Evolutionary conservation across 2,329 filamentous ascomycete species (phyloP).

Genomic region (Bipolaris bicolor): DNA sequence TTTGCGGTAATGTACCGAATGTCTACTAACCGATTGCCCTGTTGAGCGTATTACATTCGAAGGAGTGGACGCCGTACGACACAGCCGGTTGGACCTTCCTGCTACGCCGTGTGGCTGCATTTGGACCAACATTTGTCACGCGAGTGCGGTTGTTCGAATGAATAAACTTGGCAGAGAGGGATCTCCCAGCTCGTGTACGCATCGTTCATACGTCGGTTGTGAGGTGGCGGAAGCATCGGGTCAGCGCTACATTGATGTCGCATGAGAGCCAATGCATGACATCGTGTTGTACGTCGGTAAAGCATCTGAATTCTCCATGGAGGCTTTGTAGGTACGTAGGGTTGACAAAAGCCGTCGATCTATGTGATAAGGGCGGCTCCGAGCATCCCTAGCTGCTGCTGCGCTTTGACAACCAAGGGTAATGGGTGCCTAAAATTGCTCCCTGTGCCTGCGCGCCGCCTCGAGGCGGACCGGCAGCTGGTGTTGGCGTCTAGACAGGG

Average conservation of each 20-base stretch:
- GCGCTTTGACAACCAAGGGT: neutral
- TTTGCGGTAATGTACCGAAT: conserved; percentile 20
- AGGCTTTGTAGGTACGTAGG: conserved; percentile 8
- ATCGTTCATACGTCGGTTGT: neutral
- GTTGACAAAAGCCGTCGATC: conserved; percentile 2
- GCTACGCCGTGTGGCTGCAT: conserved; percentile 18
- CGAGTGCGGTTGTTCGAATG: conserved; percentile 4
- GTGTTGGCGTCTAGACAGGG: neutral
- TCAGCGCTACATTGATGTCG: conserved; percentile 5
- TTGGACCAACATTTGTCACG: conserved; percentile 10
- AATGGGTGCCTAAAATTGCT: conserved; percentile 3
- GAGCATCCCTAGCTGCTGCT: conserved; percentile 2
- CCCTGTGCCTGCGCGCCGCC: neutral
- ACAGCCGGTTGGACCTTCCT: conserved; percentile 10
- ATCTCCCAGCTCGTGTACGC: conserved; percentile 1
- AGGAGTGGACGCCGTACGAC: conserved; percentile 6
- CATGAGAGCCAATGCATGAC: conserved; percentile 13
- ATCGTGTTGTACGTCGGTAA: conserved; percentile 12
- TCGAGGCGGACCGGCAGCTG: neutral
- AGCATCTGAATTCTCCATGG: conserved; percentile 7
- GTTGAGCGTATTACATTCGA: conserved; percentile 6
- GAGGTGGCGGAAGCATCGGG: conserved; percentile 2
- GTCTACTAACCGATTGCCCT: conserved; percentile 20
- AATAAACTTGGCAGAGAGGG: conserved; percentile 3
- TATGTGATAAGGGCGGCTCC: conserved; percentile 4